Percentiles rank a stretch among this genome's conserved stretches.
Conservation (phyloP, 345 rosid species). For the Eucalyptus cloeziana region DNA sequence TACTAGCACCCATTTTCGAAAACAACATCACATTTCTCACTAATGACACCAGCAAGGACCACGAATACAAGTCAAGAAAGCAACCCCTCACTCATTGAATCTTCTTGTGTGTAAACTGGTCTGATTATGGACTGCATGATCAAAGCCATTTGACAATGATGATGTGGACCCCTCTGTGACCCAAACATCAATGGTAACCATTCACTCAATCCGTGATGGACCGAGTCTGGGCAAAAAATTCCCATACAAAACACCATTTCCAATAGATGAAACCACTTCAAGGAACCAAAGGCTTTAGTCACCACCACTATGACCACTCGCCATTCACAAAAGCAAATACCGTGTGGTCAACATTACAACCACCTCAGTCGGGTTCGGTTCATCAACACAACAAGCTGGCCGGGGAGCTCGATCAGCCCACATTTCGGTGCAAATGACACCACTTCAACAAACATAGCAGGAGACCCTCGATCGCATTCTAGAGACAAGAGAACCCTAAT, state of each 20-base stretch:
- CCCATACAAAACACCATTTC: background rate
- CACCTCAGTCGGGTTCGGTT: background rate
- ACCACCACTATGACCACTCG: background rate
- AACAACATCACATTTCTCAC: background rate
- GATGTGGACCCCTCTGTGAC: background rate
- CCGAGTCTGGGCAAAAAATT: background rate
- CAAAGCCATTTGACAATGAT: background rate
- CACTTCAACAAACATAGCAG: background rate
- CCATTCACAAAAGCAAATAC: background rate
- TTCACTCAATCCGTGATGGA: background rate
- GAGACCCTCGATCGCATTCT: background rate
- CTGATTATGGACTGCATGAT: background rate
- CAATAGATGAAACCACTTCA: background rate
- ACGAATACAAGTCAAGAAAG: background rate
- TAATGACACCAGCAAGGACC: background rate
- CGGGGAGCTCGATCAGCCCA: background rate
- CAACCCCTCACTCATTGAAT: background rate
- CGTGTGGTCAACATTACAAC: background rate
- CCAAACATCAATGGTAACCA: background rate
- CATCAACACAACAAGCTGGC: background rate
- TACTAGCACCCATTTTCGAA: background rate
- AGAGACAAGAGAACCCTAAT: background rate
- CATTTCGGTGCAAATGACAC: background rate
- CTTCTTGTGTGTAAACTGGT: background rate
- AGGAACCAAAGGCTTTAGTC: background rate